phyloP scores from a whole-genome alignment of 257 asterid species.

The Lycium ferocissimum region DNA sequence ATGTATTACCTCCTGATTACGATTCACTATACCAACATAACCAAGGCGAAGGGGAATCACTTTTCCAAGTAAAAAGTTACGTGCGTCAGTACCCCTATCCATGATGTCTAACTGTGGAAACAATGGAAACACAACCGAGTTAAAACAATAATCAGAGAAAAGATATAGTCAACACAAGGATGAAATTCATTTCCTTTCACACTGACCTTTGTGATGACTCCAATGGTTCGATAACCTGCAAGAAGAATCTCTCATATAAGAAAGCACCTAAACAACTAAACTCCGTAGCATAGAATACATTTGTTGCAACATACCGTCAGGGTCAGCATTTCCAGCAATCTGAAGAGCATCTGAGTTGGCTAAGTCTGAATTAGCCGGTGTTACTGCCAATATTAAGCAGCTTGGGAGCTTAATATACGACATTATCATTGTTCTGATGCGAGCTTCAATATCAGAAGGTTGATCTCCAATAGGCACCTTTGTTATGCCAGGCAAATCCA shows the following conservation, averaged over 20 bases:
- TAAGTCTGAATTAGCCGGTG: constrained; percentile 95
- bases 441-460: constrained; percentile 95
- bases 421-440: constrained; percentile 95
- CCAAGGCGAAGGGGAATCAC: constrained; percentile 97
- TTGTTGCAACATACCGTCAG: constrained; percentile 65
- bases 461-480: constrained; percentile 98
- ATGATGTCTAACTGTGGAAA: constrained; percentile 88
- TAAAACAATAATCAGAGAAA: not conserved
- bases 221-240: constrained; percentile 93
- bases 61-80: constrained; percentile 92
- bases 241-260: constrained; percentile 32
- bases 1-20: constrained; percentile 87
- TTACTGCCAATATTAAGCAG: constrained; percentile 89
- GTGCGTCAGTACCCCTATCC: constrained; percentile 98
- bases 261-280: constrained; percentile 22
- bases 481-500: constrained; percentile 96
- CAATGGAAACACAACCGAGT: constrained; percentile 32
- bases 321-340: constrained; percentile 96
- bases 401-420: constrained; percentile 68
- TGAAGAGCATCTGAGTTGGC: constrained; percentile 99
- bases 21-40: constrained; percentile 95
- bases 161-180: constrained; percentile 24
- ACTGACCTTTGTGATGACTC: constrained; percentile 88
- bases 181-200: constrained; percentile 3
- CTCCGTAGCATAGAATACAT: not conserved